Percentiles rank a stretch among this genome's conserved stretches.
Evolutionary conservation across 2,329 filamentous ascomycete species (phyloP).

Genomic region (Helotiales sp.): DNA sequence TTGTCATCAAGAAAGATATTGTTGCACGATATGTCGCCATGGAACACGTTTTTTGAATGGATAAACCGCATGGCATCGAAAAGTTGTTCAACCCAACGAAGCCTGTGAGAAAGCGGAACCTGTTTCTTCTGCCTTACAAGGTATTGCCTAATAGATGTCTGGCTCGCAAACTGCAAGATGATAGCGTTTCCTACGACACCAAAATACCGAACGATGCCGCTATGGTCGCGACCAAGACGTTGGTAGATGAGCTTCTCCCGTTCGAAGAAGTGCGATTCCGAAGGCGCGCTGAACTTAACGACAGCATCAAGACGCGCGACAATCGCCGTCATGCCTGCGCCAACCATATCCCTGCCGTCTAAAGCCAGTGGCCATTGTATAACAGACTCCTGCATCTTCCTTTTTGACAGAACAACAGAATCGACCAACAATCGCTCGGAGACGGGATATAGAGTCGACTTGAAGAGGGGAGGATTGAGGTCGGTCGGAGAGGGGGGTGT

Average conservation of each 20-base stretch:
- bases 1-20: slow-evolving; percentile 10
- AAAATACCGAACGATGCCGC: slow-evolving; percentile 8
- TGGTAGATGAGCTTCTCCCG: slow-evolving; percentile 10
- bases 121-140: not conserved
- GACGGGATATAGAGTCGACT: too few relatives aligned
- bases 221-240: slow-evolving; percentile 10
- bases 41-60: slow-evolving; percentile 4
- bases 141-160: slow-evolving; percentile 5
- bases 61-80: not conserved
- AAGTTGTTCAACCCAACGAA: slow-evolving; percentile 12
- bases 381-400: slow-evolving; percentile 1
- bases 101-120: slow-evolving; percentile 1
- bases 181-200: not conserved
- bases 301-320: slow-evolving; percentile 18
- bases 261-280: slow-evolving; percentile 3
- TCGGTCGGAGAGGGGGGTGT: too few relatives aligned
- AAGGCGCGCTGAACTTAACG: slow-evolving; percentile 5
- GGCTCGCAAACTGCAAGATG: not conserved
- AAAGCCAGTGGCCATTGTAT: slow-evolving; percentile 8
- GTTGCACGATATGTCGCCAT: slow-evolving; percentile 14
- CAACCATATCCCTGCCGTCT: slow-evolving; percentile 6
- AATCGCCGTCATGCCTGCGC: slow-evolving; percentile 5
- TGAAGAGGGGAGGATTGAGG: too few relatives aligned
- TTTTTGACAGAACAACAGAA: not conserved
- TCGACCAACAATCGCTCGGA: not conserved